Conservation (phyloP, 768 basidiomycete species). For the Boletus fagicola region DNA sequence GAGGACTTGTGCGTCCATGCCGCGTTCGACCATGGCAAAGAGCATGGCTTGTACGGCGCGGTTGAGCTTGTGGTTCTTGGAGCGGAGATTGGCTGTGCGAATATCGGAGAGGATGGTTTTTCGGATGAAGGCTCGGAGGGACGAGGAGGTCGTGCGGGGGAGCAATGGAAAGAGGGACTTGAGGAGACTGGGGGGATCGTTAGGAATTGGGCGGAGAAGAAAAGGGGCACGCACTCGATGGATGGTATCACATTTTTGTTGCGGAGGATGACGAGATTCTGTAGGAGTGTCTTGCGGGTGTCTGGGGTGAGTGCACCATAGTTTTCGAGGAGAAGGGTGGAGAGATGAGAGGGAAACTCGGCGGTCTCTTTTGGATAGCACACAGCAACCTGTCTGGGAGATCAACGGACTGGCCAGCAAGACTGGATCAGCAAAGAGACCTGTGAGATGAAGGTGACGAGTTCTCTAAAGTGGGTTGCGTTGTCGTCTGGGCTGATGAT, state of each 20-base stretch:
- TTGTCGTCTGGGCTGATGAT: constrained; percentile 81
- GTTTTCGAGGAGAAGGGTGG: constrained; percentile 72
- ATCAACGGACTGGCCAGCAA: background rate
- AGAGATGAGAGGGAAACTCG: constrained; percentile 79
- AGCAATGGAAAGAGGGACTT: constrained; percentile 92
- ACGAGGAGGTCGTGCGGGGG: constrained; percentile 85
- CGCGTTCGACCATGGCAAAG: constrained; percentile 93
- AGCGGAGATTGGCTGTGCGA: constrained; percentile 79
- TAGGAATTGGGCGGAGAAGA: background rate
- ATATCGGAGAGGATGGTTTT: constrained; percentile 94
- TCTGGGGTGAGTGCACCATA: constrained; percentile 76
- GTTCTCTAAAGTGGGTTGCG: constrained; percentile 78
- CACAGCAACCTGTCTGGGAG: constrained; percentile 35
- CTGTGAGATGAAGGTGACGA: constrained; percentile 89
- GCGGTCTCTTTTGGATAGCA: constrained; percentile 93
- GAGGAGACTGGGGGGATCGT: constrained; percentile 58
- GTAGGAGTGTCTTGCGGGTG: constrained; percentile 79
- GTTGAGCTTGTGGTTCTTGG: constrained; percentile 95
- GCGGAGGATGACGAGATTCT: constrained; percentile 88
- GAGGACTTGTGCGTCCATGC: constrained; percentile 76
- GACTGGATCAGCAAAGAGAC: background rate
- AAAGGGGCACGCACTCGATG: constrained; percentile 65
- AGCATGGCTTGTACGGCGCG: constrained; percentile 93
- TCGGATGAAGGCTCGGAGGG: constrained; percentile 82
- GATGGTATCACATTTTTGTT: constrained; percentile 93